Evolutionary conservation across 1,284 basidiomycete genomes (phyloP), one percentile per base, ranked within the genome.

Genomic region (Lentinula novae-zelandiae): DNA sequence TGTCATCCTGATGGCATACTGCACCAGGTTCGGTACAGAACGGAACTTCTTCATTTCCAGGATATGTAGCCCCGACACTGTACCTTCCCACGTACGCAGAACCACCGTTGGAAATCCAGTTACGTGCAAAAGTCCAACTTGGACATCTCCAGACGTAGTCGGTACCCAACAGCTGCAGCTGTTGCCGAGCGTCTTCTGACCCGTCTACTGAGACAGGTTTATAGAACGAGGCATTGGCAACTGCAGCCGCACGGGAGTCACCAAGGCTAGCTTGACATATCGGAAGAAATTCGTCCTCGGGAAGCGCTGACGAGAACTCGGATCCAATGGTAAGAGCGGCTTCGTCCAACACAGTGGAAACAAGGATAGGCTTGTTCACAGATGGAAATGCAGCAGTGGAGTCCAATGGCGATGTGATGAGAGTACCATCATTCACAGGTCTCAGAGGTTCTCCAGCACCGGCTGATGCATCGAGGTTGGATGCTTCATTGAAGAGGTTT

Each of bases 1-100:
- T 90, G 66, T 90, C 88, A 67, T 90, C 87, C 69, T 89, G 80
- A 69, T 91, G 89, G 71, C 89, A 90, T 38, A 90, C 85, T 20
- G 72, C 69, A 17, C 84, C 86, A 34, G 73, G 49, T 62, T 79
- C 68, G 7, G 76, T 78, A 73, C 89, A 91, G 67, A 79, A 83
- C 0, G 80, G 65, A 38, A 83, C 74, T 0, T 64, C 75, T 4
- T 75, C 75, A 71, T 92, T 93, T 53, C 77, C 78, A 1, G 86
- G 83, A 71, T 93, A 92, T 9, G 83, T 82, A 33, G 85, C 82
- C 10, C 92, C 92, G 53, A 87, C 71, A 46, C 75, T 75, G 73
- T 84, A 93, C 67, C 88, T 72, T 17, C 86, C 90, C 10, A 92
- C 85, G 69, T 80, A 93, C 9, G 84, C 88, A 17, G 71, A 78